Evolutionary conservation across 2,329 filamentous ascomycete species (phyloP).

Genomic region (Zalaria sp.): DNA sequence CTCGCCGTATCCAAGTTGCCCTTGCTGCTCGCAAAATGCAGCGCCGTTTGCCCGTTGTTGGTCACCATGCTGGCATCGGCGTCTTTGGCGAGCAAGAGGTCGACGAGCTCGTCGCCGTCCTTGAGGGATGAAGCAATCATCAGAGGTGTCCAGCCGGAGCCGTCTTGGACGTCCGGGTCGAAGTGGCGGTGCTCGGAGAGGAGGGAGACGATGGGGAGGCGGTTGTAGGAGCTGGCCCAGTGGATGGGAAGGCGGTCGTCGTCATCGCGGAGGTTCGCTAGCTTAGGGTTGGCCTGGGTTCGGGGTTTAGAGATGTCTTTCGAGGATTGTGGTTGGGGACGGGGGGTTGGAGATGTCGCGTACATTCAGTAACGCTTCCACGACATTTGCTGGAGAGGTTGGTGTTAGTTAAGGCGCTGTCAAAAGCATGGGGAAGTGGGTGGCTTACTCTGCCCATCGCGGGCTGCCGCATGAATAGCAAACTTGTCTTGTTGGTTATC

Average conservation of each 20-base stretch:
- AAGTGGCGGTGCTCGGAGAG: conserved; percentile 59
- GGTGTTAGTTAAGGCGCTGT: conserved; percentile 4
- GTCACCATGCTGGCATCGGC: conserved; percentile 65
- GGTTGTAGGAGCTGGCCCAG: conserved; percentile 84
- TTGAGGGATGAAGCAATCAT: conserved; percentile 71
- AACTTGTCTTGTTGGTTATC: conserved; percentile 47
- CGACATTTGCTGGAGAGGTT: conserved; percentile 42
- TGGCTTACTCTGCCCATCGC: conserved; percentile 64
- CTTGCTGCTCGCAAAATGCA: conserved; percentile 89
- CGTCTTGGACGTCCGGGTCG: conserved; percentile 73
- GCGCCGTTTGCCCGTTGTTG: conserved; percentile 61
- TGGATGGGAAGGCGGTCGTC: conserved; percentile 86
- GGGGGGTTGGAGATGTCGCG: not conserved
- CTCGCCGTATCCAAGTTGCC: conserved; percentile 70
- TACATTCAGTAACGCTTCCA: conserved; percentile 62
- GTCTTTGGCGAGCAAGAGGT: conserved; percentile 52
- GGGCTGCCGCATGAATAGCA: conserved; percentile 73
- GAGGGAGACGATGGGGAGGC: conserved; percentile 56
- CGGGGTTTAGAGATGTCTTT: not conserved
- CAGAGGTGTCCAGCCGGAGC: conserved; percentile 66
- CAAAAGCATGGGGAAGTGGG: conserved; percentile 2
- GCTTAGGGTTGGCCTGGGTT: conserved; percentile 59
- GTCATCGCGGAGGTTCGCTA: conserved; percentile 60
- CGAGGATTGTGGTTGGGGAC: not conserved
- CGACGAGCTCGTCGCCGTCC: conserved; percentile 55